phyloP scores from a whole-genome alignment of 164 flowering plant species.

The Dillenia suffruticosa region DNA sequence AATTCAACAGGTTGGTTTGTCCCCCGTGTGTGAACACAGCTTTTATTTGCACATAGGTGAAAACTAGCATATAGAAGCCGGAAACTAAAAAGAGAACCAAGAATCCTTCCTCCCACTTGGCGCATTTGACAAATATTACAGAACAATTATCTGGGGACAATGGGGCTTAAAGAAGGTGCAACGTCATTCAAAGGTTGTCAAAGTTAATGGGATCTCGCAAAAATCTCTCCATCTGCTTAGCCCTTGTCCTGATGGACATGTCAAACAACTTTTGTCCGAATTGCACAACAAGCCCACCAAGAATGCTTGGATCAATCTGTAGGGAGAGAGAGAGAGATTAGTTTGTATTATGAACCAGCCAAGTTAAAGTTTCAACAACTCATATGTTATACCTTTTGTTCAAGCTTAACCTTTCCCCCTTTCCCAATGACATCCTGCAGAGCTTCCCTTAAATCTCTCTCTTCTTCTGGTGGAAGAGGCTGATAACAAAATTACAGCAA shows the following conservation, averaged over 20 bases:
- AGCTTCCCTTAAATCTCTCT: conserved; percentile 72
- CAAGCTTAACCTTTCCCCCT: conserved; percentile 59
- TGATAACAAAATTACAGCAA: conserved; percentile 14
- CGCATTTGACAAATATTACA: too few relatives aligned
- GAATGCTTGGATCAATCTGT: conserved; percentile 68
- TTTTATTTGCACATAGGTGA: too few relatives aligned
- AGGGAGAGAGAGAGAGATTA: neutral
- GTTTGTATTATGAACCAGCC: neutral
- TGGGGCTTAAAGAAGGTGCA: neutral
- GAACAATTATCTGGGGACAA: conserved; percentile 2
- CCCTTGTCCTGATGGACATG: conserved; percentile 71
- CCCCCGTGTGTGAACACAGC: too few relatives aligned
- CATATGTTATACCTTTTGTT: conserved; percentile 60
- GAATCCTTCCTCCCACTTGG: too few relatives aligned
- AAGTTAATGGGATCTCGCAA: conserved; percentile 50
- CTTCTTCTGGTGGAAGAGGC: conserved; percentile 80
- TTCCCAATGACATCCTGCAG: conserved; percentile 66
- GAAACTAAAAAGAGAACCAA: too few relatives aligned
- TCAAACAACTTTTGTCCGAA: conserved; percentile 60
- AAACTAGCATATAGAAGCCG: too few relatives aligned
- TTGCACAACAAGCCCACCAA: conserved; percentile 72
- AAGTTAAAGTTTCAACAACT: neutral
- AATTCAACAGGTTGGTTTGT: too few relatives aligned
- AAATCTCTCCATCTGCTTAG: conserved; percentile 73
- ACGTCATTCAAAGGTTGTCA: conserved; percentile 18